Evolutionary conservation across 768 basidiomycete species (phyloP), one percentile per base, ranked within the genome.

Genomic region (Polyporus arcularius): DNA sequence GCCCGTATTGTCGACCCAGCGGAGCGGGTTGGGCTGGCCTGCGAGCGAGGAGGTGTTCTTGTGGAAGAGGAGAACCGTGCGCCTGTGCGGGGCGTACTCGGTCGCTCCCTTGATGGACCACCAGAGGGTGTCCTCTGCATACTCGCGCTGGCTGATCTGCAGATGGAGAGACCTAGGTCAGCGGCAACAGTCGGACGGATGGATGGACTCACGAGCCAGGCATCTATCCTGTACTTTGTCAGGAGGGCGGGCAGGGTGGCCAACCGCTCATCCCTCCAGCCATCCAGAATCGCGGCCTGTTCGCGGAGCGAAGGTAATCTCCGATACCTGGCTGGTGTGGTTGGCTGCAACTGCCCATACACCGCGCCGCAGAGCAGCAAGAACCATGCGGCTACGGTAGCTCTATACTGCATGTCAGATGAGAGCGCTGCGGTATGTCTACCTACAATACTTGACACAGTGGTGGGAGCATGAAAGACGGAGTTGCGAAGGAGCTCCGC

Each of bases 41-140:
- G 70, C 63, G 21, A 78, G 67, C 9, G 77, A 70, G 7, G 73
- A 73, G 6, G 73, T 72, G 58, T 81, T 78, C 42, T 74, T 75
- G 67, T 83, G 82, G 67, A 83, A 83, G 53, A 84, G 70, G 31
- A 80, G 71, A 46, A 83, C 71, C 4, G 82, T 83, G 9, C 82
- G 74, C 21, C 83, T 71, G 52, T 82, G 78, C 9, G 78, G 76
- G 43, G 78, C 79, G 70, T 78, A 81, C 53, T 77, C 78, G 8
- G 81, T 81, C 8, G 81, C 73, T 52, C 79, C 77, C 58, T 81
- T 80, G 49, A 83, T 72, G 5, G 82, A 78, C 74, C 79, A 78
- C 78, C 82, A 83, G 14, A 80, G 71, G 6, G 81, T 80, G 64
- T 84, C 83, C 59, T 84, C 83, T 3, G 82, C 82, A 62, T 82